These are phyloP conservation scores for Fusarium anthophilum DNA, from an alignment of 2,329 filamentous ascomycete species.

Conservation along the genomic window DNA sequence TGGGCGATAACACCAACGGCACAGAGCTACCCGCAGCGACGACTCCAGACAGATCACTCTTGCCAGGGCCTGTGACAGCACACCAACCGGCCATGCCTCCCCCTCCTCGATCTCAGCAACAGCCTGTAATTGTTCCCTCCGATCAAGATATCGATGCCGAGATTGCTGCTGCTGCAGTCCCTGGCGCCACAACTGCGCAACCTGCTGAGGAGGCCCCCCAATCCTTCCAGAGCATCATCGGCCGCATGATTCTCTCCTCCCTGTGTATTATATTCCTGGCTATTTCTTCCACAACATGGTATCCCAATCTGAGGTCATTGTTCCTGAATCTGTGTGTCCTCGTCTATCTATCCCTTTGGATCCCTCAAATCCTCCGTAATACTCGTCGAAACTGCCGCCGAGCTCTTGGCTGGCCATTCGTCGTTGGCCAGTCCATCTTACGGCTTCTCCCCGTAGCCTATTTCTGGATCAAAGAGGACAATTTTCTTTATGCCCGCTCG, in stretches of 20 bases:
- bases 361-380: conserved; percentile 92
- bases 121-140: conserved; percentile 68
- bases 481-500: conserved; percentile 80
- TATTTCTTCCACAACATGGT: conserved; percentile 69
- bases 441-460: conserved; percentile 85
- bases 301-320: conserved; percentile 60
- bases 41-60: conserved; percentile 44
- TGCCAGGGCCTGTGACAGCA: conserved; percentile 55
- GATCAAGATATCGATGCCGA: conserved; percentile 72
- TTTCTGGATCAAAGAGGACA: conserved; percentile 81
- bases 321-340: conserved; percentile 74
- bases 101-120: conserved; percentile 27
- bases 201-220: conserved; percentile 45
- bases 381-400: conserved; percentile 89
- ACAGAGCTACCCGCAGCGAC: conserved; percentile 36
- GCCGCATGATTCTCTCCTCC: conserved; percentile 65
- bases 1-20: conserved; percentile 28
- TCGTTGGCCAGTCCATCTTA: conserved; percentile 82
- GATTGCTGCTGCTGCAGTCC: conserved; percentile 56
- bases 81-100: conserved; percentile 29
- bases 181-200: conserved; percentile 39
- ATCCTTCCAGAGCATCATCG: conserved; percentile 65
- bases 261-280: conserved; percentile 66
- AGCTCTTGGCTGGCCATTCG: conserved; percentile 91
- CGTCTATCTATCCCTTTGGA: conserved; percentile 88